A percentile compares a stretch with the other conserved stretches of the same genome.
phyloP scores from a whole-genome alignment of 2,329 filamentous ascomycete genomes.

The Verticillium nonalfalfae region DNA sequence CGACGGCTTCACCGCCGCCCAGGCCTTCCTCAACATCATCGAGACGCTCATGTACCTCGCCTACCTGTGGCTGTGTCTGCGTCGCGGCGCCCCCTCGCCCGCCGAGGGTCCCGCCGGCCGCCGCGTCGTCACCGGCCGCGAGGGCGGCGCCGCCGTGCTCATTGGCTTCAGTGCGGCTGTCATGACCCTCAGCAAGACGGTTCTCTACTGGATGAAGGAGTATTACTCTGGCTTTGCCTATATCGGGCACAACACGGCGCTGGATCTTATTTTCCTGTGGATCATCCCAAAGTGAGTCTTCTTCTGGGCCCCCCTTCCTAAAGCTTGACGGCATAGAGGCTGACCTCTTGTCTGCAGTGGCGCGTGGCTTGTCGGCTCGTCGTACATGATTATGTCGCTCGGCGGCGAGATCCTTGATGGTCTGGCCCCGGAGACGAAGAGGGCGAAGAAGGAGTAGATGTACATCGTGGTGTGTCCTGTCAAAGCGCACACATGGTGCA shows the following conservation, averaged over 20 bases:
- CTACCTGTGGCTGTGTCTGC: constrained; percentile 39
- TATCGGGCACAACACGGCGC: constrained; percentile 46
- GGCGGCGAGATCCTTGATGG: constrained; percentile 42
- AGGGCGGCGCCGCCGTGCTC: constrained; percentile 37
- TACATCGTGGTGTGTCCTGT: no score
- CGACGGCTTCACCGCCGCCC: constrained; percentile 73
- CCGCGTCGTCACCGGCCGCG: constrained; percentile 31
- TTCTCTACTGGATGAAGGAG: constrained; percentile 53
- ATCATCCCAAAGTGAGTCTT: constrained; percentile 50
- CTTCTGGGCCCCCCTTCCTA: neutral
- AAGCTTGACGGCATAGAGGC: neutral
- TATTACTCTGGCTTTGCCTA: constrained; percentile 49
- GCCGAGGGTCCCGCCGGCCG: constrained; percentile 15
- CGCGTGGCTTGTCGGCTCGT: constrained; percentile 46
- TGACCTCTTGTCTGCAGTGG: constrained; percentile 29
- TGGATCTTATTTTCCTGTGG: constrained; percentile 44
- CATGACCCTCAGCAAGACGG: constrained; percentile 58
- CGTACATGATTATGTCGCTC: constrained; percentile 43
- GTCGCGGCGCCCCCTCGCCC: constrained; percentile 8
- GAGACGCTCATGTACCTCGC: constrained; percentile 60
- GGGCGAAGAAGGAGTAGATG: constrained; percentile 31
- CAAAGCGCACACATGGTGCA: neutral
- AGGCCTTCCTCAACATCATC: constrained; percentile 61
- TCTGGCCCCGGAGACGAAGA: constrained; percentile 29
- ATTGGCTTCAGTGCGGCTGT: constrained; percentile 46